Conservation (phyloP, 257 asterid genomes). For the Solanum bukasovii region DNA sequence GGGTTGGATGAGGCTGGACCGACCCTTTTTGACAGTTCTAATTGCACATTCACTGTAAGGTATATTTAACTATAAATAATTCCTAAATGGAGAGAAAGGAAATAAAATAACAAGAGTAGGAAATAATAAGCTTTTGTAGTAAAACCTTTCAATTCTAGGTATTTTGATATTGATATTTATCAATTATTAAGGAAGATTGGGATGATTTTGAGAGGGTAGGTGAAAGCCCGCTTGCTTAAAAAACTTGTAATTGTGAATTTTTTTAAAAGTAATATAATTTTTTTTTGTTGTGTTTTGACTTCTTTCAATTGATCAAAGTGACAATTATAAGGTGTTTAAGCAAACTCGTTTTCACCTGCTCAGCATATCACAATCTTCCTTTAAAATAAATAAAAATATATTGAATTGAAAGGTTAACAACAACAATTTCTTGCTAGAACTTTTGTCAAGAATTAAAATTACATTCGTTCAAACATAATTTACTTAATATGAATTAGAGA, state of each 20-base stretch:
- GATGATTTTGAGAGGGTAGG: background rate
- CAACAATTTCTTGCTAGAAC: background rate
- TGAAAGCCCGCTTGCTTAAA: background rate
- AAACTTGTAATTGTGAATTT: background rate
- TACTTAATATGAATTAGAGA: background rate
- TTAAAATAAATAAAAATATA: background rate
- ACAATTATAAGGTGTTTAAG: conserved; percentile 38
- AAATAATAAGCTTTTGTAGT: background rate
- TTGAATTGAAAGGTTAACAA: background rate
- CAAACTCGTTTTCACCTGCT: conserved; percentile 40
- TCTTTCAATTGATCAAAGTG: background rate
- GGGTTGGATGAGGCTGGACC: fast-evolving
- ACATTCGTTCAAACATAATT: background rate
- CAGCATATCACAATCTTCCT: conserved; percentile 66
- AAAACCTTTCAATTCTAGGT: background rate
- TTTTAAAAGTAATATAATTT: too few species aligned
- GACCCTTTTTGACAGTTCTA: too few species aligned
- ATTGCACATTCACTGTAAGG: background rate
- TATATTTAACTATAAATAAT: background rate
- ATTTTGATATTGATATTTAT: too few species aligned
- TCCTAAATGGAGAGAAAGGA: background rate
- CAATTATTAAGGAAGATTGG: background rate
- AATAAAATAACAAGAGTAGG: background rate
- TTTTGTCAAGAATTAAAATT: background rate
- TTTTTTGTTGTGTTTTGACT: too few species aligned